Evolutionary conservation across 2,329 filamentous ascomycete genomes (phyloP).

Genomic region (Xylaria arbuscula): DNA sequence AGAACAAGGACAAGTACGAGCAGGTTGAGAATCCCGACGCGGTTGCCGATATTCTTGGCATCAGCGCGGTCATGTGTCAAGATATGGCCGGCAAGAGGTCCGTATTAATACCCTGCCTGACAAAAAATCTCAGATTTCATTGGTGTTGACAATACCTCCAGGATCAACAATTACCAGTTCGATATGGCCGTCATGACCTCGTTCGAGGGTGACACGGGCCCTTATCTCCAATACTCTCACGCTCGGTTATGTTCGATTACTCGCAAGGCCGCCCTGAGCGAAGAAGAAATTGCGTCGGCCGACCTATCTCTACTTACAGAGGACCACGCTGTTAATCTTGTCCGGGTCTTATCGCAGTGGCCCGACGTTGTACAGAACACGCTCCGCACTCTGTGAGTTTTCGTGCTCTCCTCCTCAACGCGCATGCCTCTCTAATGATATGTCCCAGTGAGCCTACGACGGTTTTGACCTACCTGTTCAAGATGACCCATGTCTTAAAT

Average conservation of each 20-base stretch:
- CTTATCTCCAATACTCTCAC: constrained; percentile 78
- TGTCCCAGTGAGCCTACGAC: constrained; percentile 69
- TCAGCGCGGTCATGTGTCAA: constrained; percentile 96
- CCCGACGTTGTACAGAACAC: constrained; percentile 88
- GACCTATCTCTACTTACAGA: constrained; percentile 71
- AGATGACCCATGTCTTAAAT: constrained; percentile 84
- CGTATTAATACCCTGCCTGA: constrained; percentile 41
- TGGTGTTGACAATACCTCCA: constrained; percentile 40
- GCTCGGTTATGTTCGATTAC: constrained; percentile 66
- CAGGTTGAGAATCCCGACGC: constrained; percentile 86
- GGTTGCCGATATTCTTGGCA: constrained; percentile 88
- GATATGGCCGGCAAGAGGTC: constrained; percentile 96
- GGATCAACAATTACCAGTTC: constrained; percentile 67
- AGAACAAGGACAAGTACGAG: constrained; percentile 88
- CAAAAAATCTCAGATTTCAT: constrained; percentile 41
- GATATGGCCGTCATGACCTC: constrained; percentile 78
- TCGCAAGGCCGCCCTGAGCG: constrained; percentile 48
- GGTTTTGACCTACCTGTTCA: constrained; percentile 66
- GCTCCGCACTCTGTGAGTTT: constrained; percentile 72
- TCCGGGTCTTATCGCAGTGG: constrained; percentile 83
- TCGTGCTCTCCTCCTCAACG: not conserved
- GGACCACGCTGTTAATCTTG: constrained; percentile 67
- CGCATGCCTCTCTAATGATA: constrained; percentile 9
- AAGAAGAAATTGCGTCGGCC: constrained; percentile 58
- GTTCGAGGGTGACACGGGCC: constrained; percentile 78